Percentiles rank a stretch among this genome's conserved stretches.
Conservation (phyloP, 2,329 filamentous ascomycete genomes). For the Aureobasidium sp. region DNA sequence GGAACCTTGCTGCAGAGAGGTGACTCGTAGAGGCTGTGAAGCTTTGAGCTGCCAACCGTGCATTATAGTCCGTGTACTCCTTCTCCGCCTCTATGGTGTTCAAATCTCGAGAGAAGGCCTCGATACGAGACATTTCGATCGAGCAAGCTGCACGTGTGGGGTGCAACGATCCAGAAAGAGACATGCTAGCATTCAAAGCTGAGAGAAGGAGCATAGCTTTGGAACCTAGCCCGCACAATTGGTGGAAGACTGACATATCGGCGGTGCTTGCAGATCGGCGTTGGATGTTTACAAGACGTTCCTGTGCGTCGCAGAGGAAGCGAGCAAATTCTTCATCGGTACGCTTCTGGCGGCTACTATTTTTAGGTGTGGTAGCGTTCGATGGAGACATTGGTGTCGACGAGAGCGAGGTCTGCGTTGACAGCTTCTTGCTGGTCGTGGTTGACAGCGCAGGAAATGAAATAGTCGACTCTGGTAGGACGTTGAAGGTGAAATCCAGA, state of each 20-base stretch:
- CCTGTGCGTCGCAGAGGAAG: conserved; percentile 56
- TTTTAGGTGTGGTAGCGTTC: conserved; percentile 8
- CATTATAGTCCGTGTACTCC: neutral
- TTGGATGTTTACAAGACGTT: conserved; percentile 57
- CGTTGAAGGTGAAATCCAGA: conserved; percentile 61
- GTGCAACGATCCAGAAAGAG: conserved; percentile 28
- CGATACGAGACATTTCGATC: conserved; percentile 18
- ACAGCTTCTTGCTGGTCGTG: neutral
- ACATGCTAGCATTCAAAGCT: conserved; percentile 25
- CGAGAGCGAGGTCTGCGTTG: conserved; percentile 21
- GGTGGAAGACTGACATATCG: conserved; percentile 50
- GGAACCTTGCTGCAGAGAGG: conserved; percentile 47
- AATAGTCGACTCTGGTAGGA: conserved; percentile 85
- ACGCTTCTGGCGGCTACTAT: conserved; percentile 9
- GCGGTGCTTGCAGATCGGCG: conserved; percentile 44
- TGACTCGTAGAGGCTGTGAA: neutral
- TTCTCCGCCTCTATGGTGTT: conserved; percentile 4
- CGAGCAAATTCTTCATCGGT: conserved; percentile 43
- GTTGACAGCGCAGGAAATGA: conserved; percentile 63
- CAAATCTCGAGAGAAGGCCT: conserved; percentile 5
- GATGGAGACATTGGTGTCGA: neutral
- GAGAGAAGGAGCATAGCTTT: conserved; percentile 33
- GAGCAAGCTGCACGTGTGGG: conserved; percentile 34
- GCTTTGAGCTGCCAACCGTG: neutral
- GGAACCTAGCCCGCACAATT: conserved; percentile 29